phyloP scores from a whole-genome alignment of 495 filamentous ascomycete species.

The Trichoderma parareesei region DNA sequence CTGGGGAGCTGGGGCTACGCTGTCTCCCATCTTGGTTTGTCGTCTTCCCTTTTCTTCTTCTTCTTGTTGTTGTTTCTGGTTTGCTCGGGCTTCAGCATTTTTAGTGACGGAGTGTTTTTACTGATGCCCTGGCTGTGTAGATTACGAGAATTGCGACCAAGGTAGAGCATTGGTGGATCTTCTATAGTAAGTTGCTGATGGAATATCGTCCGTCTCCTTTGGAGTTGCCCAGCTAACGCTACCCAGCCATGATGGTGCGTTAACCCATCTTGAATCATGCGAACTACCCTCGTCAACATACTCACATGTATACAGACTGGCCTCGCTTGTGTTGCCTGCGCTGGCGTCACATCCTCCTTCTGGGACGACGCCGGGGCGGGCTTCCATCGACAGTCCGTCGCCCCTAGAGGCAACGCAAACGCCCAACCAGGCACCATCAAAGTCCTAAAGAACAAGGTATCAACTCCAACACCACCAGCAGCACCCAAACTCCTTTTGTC shows the following conservation, averaged over 20 bases:
- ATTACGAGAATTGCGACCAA: constrained; percentile 57
- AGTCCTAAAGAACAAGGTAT: not conserved
- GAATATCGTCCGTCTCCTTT: constrained; percentile 48
- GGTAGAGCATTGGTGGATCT: constrained; percentile 51
- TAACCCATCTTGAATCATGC: not conserved
- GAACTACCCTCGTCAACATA: not conserved
- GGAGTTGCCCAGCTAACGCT: constrained; percentile 41
- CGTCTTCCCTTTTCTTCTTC: not conserved
- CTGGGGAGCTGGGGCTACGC: constrained; percentile 70
- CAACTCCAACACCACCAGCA: not conserved
- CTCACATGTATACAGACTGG: not conserved
- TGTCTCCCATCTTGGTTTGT: constrained; percentile 62
- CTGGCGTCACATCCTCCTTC: constrained; percentile 40
- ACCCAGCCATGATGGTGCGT: constrained; percentile 14
- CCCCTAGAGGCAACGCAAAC: not conserved
- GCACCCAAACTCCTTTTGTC: not conserved
- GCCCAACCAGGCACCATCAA: not conserved
- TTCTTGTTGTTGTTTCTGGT: not conserved
- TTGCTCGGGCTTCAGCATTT: not conserved
- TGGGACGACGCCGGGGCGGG: constrained; percentile 50
- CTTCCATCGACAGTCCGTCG: constrained; percentile 43
- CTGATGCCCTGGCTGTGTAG: not conserved
- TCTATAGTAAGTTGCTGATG: constrained; percentile 42
- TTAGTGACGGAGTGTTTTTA: no score
- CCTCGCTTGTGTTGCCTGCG: not conserved